Percentiles rank a stretch among this genome's conserved stretches.
Evolutionary conservation across 2,329 filamentous ascomycete genomes (phyloP).

Genomic region (Ramichloridium luteum): DNA sequence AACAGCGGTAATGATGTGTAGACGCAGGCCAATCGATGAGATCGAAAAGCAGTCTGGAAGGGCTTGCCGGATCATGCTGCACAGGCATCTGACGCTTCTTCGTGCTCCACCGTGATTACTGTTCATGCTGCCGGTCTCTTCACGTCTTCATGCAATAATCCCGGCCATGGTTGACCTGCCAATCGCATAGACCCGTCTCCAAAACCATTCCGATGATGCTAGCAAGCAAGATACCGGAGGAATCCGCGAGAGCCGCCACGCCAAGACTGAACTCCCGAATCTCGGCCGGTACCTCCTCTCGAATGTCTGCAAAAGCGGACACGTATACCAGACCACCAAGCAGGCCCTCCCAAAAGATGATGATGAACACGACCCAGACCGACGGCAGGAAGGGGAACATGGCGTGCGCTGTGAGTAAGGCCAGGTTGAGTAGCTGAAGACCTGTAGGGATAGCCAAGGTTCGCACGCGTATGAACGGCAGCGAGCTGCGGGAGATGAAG

Average conservation of each 20-base stretch:
- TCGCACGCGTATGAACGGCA: slow-evolving; percentile 72
- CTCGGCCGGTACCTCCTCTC: slow-evolving; percentile 61
- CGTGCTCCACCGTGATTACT: no score
- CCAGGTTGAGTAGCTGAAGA: slow-evolving; percentile 69
- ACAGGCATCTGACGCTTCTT: no score
- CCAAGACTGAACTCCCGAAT: slow-evolving; percentile 86
- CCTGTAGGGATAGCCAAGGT: slow-evolving; percentile 70
- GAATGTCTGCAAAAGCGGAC: slow-evolving; percentile 89
- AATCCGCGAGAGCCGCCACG: slow-evolving; percentile 85
- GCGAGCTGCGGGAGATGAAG: slow-evolving; percentile 85
- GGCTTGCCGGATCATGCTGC: no score
- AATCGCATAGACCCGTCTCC: slow-evolving; percentile 70
- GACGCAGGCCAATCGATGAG: no score
- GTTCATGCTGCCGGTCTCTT: no score
- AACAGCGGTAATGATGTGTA: neutral
- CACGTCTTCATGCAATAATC: slow-evolving; percentile 37
- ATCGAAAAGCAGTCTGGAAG: no score
- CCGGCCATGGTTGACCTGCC: slow-evolving; percentile 70
- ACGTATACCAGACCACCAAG: slow-evolving; percentile 89
- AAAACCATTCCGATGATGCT: slow-evolving; percentile 72
- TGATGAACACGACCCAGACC: slow-evolving; percentile 71
- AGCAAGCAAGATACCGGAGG: slow-evolving; percentile 77
- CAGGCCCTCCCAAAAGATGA: slow-evolving; percentile 90
- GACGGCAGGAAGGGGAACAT: slow-evolving; percentile 64
- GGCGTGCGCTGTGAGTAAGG: slow-evolving; percentile 61